phyloP scores from a whole-genome alignment of 2,329 filamentous ascomycete genomes.

The Thielaviopsis ethacetica region DNA sequence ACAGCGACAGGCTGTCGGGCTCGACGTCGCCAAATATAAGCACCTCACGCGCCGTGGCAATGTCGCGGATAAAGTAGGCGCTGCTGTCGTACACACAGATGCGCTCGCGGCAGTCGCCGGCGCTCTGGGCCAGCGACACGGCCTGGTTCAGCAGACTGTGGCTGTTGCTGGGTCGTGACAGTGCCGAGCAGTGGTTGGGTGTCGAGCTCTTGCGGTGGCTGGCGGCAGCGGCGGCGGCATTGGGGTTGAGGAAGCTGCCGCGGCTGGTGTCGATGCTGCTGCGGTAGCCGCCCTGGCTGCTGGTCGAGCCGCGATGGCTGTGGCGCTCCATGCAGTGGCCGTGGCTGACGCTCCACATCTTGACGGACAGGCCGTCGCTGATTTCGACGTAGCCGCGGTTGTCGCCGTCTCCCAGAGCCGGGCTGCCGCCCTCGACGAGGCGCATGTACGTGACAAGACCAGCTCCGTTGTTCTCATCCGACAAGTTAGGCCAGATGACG shows the following conservation, averaged over 20 bases:
- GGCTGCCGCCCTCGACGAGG: slow-evolving; percentile 75
- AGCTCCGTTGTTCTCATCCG: slow-evolving; percentile 87
- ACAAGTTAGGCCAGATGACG: slow-evolving; percentile 92
- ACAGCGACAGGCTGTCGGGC: slow-evolving; percentile 69
- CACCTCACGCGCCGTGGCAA: slow-evolving; percentile 54
- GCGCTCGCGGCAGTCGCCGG: slow-evolving; percentile 25
- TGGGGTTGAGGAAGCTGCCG: slow-evolving; percentile 15
- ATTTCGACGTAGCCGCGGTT: slow-evolving; percentile 75
- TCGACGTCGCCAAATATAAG: slow-evolving; percentile 94
- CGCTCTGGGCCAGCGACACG: slow-evolving; percentile 11
- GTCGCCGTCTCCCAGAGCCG: slow-evolving; percentile 64
- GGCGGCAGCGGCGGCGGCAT: slow-evolving; percentile 12
- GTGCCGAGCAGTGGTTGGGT: slow-evolving; percentile 1
- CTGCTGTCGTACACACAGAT: slow-evolving; percentile 72
- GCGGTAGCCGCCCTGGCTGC: slow-evolving; percentile 32
- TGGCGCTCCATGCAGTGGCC: slow-evolving; percentile 71
- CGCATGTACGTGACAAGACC: slow-evolving; percentile 83
- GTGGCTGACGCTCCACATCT: slow-evolving; percentile 75
- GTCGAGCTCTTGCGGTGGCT: slow-evolving; percentile 6
- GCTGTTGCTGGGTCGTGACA: slow-evolving; percentile 9
- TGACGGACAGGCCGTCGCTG: slow-evolving; percentile 75
- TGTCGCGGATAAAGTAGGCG: slow-evolving; percentile 80
- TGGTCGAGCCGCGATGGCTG: slow-evolving; percentile 41
- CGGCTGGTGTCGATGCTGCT: slow-evolving; percentile 30
- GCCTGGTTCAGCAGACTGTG: slow-evolving; percentile 11